Evolutionary conservation across 2,329 filamentous ascomycete genomes (phyloP).

Genomic region (Cercospora sp.): DNA sequence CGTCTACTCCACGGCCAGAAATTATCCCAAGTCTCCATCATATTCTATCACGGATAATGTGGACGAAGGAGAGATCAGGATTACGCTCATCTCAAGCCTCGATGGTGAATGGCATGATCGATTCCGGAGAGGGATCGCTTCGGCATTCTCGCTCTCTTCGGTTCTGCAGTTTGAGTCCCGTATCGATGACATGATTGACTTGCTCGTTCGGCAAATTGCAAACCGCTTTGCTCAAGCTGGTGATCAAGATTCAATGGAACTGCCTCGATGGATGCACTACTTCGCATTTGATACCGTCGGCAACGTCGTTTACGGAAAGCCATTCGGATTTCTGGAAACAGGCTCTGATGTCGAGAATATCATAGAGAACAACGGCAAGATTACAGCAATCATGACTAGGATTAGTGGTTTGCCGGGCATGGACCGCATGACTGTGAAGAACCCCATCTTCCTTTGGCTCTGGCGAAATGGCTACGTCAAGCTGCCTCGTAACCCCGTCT

Average conservation of each 20-base stretch:
- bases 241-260: neutral
- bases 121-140: neutral
- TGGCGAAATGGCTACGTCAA: too few relatives aligned
- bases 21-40: neutral
- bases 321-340: neutral
- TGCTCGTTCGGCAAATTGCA: neutral
- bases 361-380: neutral
- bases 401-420: neutral
- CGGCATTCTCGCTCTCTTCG: neutral
- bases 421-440: neutral
- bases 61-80: neutral
- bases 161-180: neutral
- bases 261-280: neutral
- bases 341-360: neutral
- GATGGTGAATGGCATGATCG: neutral
- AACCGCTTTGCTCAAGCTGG: neutral
- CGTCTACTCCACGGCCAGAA: neutral
- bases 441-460: neutral
- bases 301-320: neutral
- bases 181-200: neutral
- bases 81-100: neutral
- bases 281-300: neutral
- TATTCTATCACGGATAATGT: neutral
- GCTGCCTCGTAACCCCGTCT: too few relatives aligned
- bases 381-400: neutral